Evolutionary conservation across 257 asterid genomes (phyloP), one percentile per base, ranked within the genome.

Genomic region (Vinca minor): DNA sequence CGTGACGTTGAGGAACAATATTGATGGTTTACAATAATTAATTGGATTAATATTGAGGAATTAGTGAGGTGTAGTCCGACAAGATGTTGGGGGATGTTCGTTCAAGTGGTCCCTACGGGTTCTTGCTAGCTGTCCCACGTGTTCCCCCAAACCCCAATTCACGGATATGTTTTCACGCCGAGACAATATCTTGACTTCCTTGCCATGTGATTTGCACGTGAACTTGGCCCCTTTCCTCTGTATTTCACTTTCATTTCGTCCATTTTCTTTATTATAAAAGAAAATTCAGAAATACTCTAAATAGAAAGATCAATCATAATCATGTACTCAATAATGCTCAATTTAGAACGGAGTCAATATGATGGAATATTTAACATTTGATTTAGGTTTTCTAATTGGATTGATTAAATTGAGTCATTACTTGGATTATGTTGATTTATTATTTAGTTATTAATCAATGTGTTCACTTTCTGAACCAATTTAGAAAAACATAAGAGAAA

Each of bases 81-180:
- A 84, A 73, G 74, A 73, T 83, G 85, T 85, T 71, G 84, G 87
- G 72, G 34, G 42, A 75, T 76, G 81, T 78, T 76, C n/a, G n/a
- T n/a, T n/a, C n/a, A 71, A 63, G 23, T 69, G 60, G 77, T 57
- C 70, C 74, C 74, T 74, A 68, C 71, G 46, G 77, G 79, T 67
- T 81, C 80, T 78, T 80, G 85, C 67, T 44, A 75, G 82, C 80
- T 83, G 91, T 75, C 91, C 91, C 91, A 85, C 88, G 87, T 87
- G 93, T 78, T 63, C 82, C 81, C 89, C 71, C 72, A 34, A 3
- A 47, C 28, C 84, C 80, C 74, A 81, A n/a, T n/a, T 86, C 58
- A 81, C 76, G 68, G 64, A 66, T 77, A 72, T 64, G 63, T 29
- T 68, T 64, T 65, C 76, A 45, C 64, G 58, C 64, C 71, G 82